A percentile compares a stretch with the other conserved stretches of the same genome.
Conservation (phyloP, 139 green algal species). For the Micractinium sp. region DNA sequence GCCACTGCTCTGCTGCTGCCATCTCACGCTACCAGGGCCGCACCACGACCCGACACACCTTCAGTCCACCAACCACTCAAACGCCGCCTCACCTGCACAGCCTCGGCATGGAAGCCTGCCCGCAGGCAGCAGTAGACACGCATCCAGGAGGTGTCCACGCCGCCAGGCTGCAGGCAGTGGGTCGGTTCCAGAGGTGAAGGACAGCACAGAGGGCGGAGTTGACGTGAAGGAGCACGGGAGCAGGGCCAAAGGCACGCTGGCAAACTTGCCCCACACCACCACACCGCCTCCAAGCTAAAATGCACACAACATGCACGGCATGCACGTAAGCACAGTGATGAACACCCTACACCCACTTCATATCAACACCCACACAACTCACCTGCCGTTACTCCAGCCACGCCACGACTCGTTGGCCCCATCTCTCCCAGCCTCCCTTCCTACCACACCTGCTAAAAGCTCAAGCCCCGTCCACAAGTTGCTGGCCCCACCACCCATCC, state of each 20-base stretch:
- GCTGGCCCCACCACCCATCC: neutral
- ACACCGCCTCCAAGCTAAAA: no score
- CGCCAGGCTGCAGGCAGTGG: constrained; percentile 48
- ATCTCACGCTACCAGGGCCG: neutral
- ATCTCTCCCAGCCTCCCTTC: no score
- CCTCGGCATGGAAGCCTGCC: constrained; percentile 67
- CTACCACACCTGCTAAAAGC: no score
- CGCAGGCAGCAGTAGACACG: constrained; percentile 79
- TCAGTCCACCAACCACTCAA: neutral
- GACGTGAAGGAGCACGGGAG: neutral
- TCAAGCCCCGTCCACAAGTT: no score
- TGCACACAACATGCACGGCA: no score
- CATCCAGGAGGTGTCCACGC: constrained; percentile 79
- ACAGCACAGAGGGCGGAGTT: neutral
- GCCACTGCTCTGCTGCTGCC: neutral
- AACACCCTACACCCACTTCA: no score
- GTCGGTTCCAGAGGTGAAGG: neutral
- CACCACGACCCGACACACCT: no score
- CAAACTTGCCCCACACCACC: no score
- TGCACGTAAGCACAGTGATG: no score
- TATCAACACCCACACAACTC: no score
- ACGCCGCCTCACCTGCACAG: constrained; percentile 51
- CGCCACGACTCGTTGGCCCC: no score
- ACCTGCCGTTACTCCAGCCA: no score
- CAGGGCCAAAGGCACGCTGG: neutral